These are phyloP conservation scores for Tetragonia tetragonoides DNA, from an alignment of 148 eudicot genomes.

Conservation along the genomic window DNA sequence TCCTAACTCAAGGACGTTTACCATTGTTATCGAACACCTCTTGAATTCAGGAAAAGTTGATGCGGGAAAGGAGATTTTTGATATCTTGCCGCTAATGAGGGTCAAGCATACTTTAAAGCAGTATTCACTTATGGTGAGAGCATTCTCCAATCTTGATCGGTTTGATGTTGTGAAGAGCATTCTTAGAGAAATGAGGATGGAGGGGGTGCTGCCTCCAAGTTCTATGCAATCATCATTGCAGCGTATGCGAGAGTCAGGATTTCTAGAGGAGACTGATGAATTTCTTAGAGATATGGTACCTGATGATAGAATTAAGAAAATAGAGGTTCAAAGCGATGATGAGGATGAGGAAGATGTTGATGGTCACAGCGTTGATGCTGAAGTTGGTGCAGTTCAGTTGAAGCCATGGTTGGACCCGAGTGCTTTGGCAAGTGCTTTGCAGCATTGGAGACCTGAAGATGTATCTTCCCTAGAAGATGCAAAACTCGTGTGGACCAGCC, in stretches of 20 bases:
- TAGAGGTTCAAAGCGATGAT: conserved; percentile 35
- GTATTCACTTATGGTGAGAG: conserved; percentile 55
- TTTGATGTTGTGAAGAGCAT: conserved; percentile 54
- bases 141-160: conserved; percentile 40
- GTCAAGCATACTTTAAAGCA: conserved; percentile 67
- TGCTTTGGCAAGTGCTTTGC: conserved; percentile 80
- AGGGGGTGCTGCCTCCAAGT: conserved; percentile 65
- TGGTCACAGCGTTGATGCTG: conserved; percentile 23
- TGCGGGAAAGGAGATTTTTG: conserved; percentile 52
- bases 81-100: conserved; percentile 64
- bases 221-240: conserved; percentile 58
- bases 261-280: conserved; percentile 49
- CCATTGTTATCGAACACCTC: conserved; percentile 80
- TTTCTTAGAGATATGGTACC: conserved; percentile 58
- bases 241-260: conserved; percentile 55
- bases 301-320: conserved; percentile 59
- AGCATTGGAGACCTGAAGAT: conserved; percentile 61
- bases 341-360: conserved; percentile 37
- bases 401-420: conserved; percentile 90
- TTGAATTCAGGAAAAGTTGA: conserved; percentile 49
- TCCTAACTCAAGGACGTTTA: conserved; percentile 83
- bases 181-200: conserved; percentile 61
- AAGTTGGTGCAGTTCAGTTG: conserved; percentile 41
- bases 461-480: conserved; percentile 72
- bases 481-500: conserved; percentile 77